phyloP scores from a whole-genome alignment of 1,139 yeast species.

The Schizosaccharomyces versatilis region DNA sequence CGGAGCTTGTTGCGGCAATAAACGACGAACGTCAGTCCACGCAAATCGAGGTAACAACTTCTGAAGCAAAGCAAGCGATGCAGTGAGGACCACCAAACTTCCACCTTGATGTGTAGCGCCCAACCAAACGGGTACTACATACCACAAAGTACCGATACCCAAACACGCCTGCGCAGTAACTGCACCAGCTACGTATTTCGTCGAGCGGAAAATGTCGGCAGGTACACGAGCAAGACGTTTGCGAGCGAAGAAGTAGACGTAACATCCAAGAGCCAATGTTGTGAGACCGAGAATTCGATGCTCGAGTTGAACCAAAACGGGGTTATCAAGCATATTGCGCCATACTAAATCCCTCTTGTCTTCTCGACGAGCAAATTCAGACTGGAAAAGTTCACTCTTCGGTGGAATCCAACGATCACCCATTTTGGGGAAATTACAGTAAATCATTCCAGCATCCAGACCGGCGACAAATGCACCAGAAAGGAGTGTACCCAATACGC shows the following conservation, averaged over 20 bases:
- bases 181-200: slow-evolving; percentile 40
- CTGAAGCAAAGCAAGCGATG: slow-evolving; percentile 36
- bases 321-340: slow-evolving; percentile 88
- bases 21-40: not conserved
- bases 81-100: slow-evolving; percentile 69
- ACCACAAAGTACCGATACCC: slow-evolving; percentile 68
- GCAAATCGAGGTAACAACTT: not conserved
- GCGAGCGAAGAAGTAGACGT: slow-evolving; percentile 36
- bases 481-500: slow-evolving; percentile 43
- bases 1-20: slow-evolving; percentile 2
- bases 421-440: slow-evolving; percentile 93
- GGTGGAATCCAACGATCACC: slow-evolving; percentile 40
- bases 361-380: slow-evolving; percentile 41
- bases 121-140: slow-evolving; percentile 73
- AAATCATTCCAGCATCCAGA: slow-evolving; percentile 86
- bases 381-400: slow-evolving; percentile 48
- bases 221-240: slow-evolving; percentile 37
- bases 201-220: slow-evolving; percentile 30
- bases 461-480: slow-evolving; percentile 98
- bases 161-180: slow-evolving; percentile 50
- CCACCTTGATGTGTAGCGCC: slow-evolving; percentile 98
- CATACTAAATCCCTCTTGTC: slow-evolving; percentile 54
- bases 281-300: slow-evolving; percentile 73
- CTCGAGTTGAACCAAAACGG: slow-evolving; percentile 80
- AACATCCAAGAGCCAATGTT: slow-evolving; percentile 52